These are phyloP conservation scores for Pseudocercospora pini-densiflorae DNA, from an alignment of 2,329 filamentous ascomycete genomes.

Conservation along the genomic window DNA sequence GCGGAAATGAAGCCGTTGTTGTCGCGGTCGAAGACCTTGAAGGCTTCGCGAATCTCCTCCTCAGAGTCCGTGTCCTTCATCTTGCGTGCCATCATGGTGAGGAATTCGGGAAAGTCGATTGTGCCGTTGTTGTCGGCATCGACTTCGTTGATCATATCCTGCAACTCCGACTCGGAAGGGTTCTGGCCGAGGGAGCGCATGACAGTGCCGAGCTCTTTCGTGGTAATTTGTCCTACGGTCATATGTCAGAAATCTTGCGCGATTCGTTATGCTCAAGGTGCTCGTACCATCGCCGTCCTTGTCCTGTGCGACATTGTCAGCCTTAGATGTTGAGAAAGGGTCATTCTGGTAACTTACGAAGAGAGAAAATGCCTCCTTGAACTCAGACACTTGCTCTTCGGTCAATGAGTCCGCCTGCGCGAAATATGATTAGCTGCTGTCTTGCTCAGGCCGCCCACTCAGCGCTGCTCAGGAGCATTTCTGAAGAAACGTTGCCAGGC, in stretches of 20 bases:
- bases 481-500: slow-evolving; percentile 6
- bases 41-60: slow-evolving; percentile 67
- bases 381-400: slow-evolving; percentile 99
- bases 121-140: slow-evolving; percentile 68
- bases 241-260: slow-evolving; percentile 4
- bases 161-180: slow-evolving; percentile 64
- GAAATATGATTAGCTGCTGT: slow-evolving; percentile 21
- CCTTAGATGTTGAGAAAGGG: slow-evolving; percentile 16
- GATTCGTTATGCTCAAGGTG: background rate
- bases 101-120: slow-evolving; percentile 69
- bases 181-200: slow-evolving; percentile 68
- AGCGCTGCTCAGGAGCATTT: slow-evolving; percentile 12
- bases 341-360: slow-evolving; percentile 73
- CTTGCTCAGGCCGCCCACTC: slow-evolving; percentile 1
- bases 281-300: slow-evolving; percentile 61
- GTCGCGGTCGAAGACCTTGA: slow-evolving; percentile 70
- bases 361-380: slow-evolving; percentile 99
- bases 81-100: slow-evolving; percentile 68
- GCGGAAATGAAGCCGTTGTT: slow-evolving; percentile 68
- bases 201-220: slow-evolving; percentile 65
- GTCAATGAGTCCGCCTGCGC: slow-evolving; percentile 93
- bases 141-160: slow-evolving; percentile 71
- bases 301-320: slow-evolving; percentile 49
- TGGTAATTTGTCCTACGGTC: slow-evolving; percentile 63
- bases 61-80: slow-evolving; percentile 66